phyloP scores from a whole-genome alignment of 176 grass and related monocot genomes.

The Panicum miliaceum region DNA sequence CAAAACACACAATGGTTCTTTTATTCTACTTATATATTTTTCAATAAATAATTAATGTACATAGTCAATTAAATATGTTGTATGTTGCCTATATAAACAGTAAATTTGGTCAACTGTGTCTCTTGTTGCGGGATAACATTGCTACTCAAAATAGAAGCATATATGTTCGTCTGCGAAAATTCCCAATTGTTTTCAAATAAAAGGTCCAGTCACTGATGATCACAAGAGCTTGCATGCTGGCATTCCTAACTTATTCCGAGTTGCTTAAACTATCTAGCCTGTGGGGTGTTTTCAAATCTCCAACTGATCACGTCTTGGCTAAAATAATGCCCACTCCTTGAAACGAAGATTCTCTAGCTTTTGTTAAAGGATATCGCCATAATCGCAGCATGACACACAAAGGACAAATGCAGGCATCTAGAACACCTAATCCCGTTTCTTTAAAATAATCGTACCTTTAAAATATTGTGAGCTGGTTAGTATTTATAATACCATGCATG shows the following conservation, averaged over 20 bases:
- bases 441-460: slow-evolving; percentile 34
- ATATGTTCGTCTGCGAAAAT: neutral
- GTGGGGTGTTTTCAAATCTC: slow-evolving; percentile 32
- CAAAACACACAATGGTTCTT: neutral
- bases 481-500: slow-evolving; percentile 50
- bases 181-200: slow-evolving; percentile 12
- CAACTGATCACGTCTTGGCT: slow-evolving; percentile 41
- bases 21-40: neutral
- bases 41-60: neutral
- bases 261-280: slow-evolving; percentile 12
- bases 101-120: neutral
- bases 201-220: neutral
- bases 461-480: slow-evolving; percentile 22
- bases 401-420: slow-evolving; percentile 43
- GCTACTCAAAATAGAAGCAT: neutral
- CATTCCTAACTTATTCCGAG: slow-evolving; percentile 14
- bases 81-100: neutral
- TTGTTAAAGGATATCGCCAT: slow-evolving; percentile 43
- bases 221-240: neutral
- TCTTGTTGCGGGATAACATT: neutral
- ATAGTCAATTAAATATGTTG: neutral
- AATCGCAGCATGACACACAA: slow-evolving; percentile 49
- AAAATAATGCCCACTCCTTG: slow-evolving; percentile 33
- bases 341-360: slow-evolving; percentile 52
- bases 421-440: slow-evolving; percentile 38